A percentile compares a stretch with the other conserved stretches of the same genome.
Evolutionary conservation across 2,329 filamentous ascomycete genomes (phyloP).

Genomic region (Venturia pyrina): DNA sequence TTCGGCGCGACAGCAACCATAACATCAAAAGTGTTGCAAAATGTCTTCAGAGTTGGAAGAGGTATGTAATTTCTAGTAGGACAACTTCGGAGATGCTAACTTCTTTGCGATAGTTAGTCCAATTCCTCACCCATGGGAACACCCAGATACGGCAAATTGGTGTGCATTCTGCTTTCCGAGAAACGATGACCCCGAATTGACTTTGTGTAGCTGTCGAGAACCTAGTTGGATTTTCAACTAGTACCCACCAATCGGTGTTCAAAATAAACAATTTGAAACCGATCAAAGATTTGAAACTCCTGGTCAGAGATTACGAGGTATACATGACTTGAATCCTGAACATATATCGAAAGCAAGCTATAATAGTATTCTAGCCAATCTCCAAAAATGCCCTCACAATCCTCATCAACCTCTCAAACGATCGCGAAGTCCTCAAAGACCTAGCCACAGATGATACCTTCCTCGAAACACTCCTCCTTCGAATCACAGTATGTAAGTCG

Average conservation of each 20-base stretch:
- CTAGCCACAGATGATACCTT: slow-evolving; percentile 74
- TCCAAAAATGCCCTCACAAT: slow-evolving; percentile 89
- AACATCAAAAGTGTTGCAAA: not conserved
- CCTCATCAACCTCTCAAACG: slow-evolving; percentile 74
- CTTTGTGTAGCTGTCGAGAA: slow-evolving; percentile 61
- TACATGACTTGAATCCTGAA: slow-evolving; percentile 14
- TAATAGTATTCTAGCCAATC: slow-evolving; percentile 52
- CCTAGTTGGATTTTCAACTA: slow-evolving; percentile 71
- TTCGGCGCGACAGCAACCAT: not conserved
- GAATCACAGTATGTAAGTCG: slow-evolving; percentile 62
- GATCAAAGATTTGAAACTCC: slow-evolving; percentile 75
- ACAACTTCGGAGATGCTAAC: not conserved
- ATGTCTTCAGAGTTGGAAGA: slow-evolving; percentile 7
- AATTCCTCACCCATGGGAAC: slow-evolving; percentile 87
- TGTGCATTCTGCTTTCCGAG: slow-evolving; percentile 25
- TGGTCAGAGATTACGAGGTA: slow-evolving; percentile 76
- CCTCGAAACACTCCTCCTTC: slow-evolving; percentile 59
- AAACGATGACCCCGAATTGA: slow-evolving; percentile 4
- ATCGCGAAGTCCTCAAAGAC: slow-evolving; percentile 61
- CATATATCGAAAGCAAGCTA: not conserved
- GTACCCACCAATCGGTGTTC: slow-evolving; percentile 64
- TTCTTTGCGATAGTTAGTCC: slow-evolving; percentile 57
- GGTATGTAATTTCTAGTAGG: not conserved
- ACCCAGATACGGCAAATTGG: slow-evolving; percentile 78
- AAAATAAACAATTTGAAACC: slow-evolving; percentile 70